These are phyloP conservation scores for Phoma sp. DNA, from an alignment of 2,329 filamentous ascomycete species.

Conservation along the genomic window DNA sequence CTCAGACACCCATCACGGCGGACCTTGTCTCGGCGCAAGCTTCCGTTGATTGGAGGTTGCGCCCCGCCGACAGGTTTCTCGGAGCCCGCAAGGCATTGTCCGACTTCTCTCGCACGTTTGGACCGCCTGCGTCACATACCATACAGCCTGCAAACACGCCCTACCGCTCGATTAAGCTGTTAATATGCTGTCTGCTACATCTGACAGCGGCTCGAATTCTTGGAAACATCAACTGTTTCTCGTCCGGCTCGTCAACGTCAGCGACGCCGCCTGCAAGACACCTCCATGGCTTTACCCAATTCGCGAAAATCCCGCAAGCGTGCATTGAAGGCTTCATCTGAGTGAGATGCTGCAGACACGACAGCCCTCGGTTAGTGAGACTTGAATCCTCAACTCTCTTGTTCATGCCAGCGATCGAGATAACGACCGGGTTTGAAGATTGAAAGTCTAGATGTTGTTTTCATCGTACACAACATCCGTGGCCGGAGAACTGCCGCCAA, in stretches of 20 bases:
- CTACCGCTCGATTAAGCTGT: not conserved
- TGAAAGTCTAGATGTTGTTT: not conserved
- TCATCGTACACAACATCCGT: slow-evolving; percentile 8
- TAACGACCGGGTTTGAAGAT: not conserved
- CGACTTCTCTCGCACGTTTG: too few relatives aligned
- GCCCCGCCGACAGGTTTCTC: not conserved
- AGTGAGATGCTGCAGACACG: slow-evolving; percentile 5
- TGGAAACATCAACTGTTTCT: slow-evolving; percentile 16
- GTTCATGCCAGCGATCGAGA: not conserved
- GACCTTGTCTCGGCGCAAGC: slow-evolving; percentile 4
- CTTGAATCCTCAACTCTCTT: not conserved
- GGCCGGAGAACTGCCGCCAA: slow-evolving; percentile 20
- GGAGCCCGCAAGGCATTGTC: not conserved
- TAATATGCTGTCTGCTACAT: not conserved
- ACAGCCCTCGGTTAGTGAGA: slow-evolving; percentile 5
- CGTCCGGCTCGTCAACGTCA: slow-evolving; percentile 11
- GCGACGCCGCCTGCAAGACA: slow-evolving; percentile 11
- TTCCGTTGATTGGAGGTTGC: slow-evolving; percentile 8
- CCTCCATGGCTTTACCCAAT: slow-evolving; percentile 15
- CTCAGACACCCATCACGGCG: slow-evolving; percentile 4
- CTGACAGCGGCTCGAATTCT: slow-evolving; percentile 1
- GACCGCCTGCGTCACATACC: too few relatives aligned
- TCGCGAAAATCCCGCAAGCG: slow-evolving; percentile 29
- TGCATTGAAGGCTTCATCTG: not conserved
- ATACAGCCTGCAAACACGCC: not conserved